Evolutionary conservation across 2,329 filamentous ascomycete genomes (phyloP).

Genomic region (Ceratocystis colombiana): DNA sequence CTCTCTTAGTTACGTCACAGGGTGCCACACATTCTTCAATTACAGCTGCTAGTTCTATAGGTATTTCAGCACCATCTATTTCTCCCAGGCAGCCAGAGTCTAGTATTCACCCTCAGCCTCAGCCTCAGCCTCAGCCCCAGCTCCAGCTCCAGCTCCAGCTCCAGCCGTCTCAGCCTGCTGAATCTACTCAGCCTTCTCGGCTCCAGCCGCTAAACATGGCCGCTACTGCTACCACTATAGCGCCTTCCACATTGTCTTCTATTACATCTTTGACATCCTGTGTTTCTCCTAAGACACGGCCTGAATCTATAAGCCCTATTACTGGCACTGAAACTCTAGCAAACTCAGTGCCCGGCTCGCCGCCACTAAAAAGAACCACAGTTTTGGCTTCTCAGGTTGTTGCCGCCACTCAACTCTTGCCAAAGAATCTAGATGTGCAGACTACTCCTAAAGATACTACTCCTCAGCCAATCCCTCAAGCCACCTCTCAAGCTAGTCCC

Average conservation of each 20-base stretch:
- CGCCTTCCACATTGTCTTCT: background rate
- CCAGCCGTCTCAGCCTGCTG: background rate
- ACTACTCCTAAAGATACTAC: background rate
- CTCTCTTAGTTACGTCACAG: background rate
- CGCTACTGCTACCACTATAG: background rate
- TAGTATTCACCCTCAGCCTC: background rate
- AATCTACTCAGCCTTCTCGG: background rate
- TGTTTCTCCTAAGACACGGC: background rate
- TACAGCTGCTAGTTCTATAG: background rate
- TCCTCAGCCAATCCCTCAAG: background rate
- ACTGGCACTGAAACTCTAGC: background rate
- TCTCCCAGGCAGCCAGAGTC: background rate
- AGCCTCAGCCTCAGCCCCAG: background rate
- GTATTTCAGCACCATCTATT: background rate
- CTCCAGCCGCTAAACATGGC: background rate
- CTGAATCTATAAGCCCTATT: background rate
- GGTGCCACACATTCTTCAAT: too few species aligned
- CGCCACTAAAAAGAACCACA: background rate
- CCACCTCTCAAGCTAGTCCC: background rate
- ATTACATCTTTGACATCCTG: background rate
- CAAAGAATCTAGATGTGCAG: too few species aligned
- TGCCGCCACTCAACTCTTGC: background rate
- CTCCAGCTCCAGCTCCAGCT: background rate
- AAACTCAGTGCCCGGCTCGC: background rate
- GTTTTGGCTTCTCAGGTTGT: background rate